Evolutionary conservation across 2,329 filamentous ascomycete genomes (phyloP), one percentile per base, ranked within the genome.

Genomic region (Phoma herbarum): DNA sequence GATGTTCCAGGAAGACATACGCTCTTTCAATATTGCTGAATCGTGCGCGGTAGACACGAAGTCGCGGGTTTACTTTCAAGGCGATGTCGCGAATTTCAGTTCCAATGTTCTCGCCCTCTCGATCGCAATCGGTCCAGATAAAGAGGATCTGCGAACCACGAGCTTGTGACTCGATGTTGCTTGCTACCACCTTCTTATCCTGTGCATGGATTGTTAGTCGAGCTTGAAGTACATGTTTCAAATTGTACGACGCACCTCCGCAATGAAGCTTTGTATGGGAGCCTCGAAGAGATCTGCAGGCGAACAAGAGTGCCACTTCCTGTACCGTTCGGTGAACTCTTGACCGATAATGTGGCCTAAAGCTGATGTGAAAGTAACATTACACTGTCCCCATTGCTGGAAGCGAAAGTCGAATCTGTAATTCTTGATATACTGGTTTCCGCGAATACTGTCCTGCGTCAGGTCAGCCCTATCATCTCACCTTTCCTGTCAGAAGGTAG

Each of bases 111-210:
- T 99, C 95, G 33, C 95, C 95, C 82, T 99, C 95, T 54, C 93
- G 88, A 82, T 99, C 95, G 78, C 95, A 98, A 83, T 99, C 95
- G 0, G 95, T 99, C 95, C 95, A 99, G 68, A 99, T 97, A 77
- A 96, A 94, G 29, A 99, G 83, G 12, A 89, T 87, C 54, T 84
- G 85, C n/a, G 88, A 84, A 73, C 85, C 85, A 60, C 85, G 85
- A 18, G 95, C 94, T 76, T 96, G 89, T 1, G 85, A 81, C 66
- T 89, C 86, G 70, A 99, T 95, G 72, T 99, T 99, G 29, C 88
- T 84, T 10, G 93, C 93, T 62, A 99, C 90, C 1, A 84, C 80
- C 69, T 88, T 88, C 73, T 93, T 96, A 71, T 93, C 89, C 87
- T 93, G 64, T 18, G 12, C 18, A 3, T 10, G 11, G 4, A 37